A percentile compares a stretch with the other conserved stretches of the same genome.
These are phyloP conservation scores for Amaranthus palmeri DNA, from an alignment of 148 eudicot species.

Conservation along the genomic window DNA sequence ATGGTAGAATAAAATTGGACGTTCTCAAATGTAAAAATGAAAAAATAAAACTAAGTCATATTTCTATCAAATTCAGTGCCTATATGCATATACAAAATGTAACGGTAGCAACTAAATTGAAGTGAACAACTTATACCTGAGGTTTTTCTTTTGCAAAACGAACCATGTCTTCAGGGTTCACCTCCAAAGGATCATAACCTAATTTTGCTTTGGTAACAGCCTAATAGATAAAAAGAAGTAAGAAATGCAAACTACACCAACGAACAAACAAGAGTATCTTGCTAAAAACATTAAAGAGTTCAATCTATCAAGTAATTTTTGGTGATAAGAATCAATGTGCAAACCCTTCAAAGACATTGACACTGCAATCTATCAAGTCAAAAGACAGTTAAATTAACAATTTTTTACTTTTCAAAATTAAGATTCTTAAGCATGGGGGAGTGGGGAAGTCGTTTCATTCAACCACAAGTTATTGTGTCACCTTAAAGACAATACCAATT, in stretches of 20 bases:
- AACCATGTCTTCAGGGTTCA: constrained; percentile 99
- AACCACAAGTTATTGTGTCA: background rate
- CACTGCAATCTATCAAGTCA: background rate
- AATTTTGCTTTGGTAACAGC: constrained; percentile 95
- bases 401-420: background rate
- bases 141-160: constrained; percentile 88
- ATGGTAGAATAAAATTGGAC: background rate
- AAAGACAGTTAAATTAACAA: background rate
- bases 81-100: background rate
- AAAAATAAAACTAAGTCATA: background rate
- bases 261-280: constrained; percentile 3
- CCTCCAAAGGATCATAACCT: constrained; percentile 98
- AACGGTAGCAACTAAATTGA: background rate
- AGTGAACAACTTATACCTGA: constrained; percentile 51
- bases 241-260: background rate
- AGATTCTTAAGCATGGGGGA: background rate
- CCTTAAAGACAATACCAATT: background rate
- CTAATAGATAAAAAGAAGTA: constrained; percentile 33
- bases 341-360: background rate
- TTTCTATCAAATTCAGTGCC: background rate
- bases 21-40: constrained; percentile 2
- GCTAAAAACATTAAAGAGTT: no score
- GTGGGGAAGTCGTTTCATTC: background rate
- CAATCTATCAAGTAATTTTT: no score
- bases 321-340: background rate